A percentile compares a stretch with the other conserved stretches of the same genome.
phyloP scores from a whole-genome alignment of 177 flowering plant genomes.

The Telopea speciosissima region DNA sequence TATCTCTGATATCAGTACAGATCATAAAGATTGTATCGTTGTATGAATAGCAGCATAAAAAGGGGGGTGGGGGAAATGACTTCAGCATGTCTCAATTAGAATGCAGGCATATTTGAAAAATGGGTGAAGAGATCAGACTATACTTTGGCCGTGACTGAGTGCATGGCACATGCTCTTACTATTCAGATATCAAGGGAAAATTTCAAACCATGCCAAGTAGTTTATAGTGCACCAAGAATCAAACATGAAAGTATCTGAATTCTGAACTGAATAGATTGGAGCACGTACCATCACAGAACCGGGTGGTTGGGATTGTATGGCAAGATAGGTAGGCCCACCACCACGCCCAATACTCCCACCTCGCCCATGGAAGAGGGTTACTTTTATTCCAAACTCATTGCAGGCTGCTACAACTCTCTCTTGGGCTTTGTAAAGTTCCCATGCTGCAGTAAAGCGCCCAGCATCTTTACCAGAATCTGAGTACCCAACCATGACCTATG shows the following conservation, averaged over 20 bases:
- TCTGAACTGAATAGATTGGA: neutral
- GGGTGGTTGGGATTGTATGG: constrained; percentile 96
- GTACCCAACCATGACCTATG: constrained; percentile 98
- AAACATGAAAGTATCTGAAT: neutral
- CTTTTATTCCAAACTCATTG: constrained; percentile 79
- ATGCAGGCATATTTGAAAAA: neutral
- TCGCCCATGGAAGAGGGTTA: constrained; percentile 97
- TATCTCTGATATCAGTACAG: too few species aligned
- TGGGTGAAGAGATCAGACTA: neutral
- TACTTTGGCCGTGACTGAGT: neutral
- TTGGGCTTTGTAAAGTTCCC: constrained; percentile 97
- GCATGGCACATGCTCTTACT: neutral
- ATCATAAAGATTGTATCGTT: too few species aligned
- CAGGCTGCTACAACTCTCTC: constrained; percentile 93
- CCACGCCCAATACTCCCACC: constrained; percentile 99
- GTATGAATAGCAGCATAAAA: neutral
- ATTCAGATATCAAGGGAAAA: neutral
- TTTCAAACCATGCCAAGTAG: too few species aligned
- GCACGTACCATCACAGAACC: constrained; percentile 89
- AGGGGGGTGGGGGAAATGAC: neutral
- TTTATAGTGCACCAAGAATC: neutral
- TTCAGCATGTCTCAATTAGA: neutral
- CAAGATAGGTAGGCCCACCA: constrained; percentile 95
- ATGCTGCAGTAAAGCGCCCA: constrained; percentile 93
- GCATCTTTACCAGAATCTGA: constrained; percentile 99